Evolutionary conservation across 768 basidiomycete species (phyloP).

Genomic region (Tulasnella sp.): DNA sequence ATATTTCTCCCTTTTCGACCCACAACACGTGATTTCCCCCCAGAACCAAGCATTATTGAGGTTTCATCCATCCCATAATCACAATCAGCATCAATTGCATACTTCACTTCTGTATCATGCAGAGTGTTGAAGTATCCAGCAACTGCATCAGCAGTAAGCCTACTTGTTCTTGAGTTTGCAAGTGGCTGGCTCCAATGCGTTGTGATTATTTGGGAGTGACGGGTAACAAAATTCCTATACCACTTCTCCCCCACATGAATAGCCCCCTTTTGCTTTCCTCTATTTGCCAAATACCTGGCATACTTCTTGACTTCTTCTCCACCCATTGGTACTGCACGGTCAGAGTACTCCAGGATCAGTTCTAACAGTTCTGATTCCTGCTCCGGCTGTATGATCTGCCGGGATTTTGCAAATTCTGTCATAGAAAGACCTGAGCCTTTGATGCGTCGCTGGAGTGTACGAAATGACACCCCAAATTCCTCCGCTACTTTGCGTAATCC

Average conservation of each 20-base stretch:
- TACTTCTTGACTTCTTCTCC: not conserved
- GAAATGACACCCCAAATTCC: not conserved
- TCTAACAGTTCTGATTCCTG: not conserved
- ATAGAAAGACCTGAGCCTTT: not conserved
- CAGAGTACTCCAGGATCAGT: not conserved
- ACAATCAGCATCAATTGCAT: not conserved
- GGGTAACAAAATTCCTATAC: not conserved
- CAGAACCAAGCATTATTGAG: not conserved
- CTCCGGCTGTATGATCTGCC: not conserved
- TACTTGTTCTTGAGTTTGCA: not conserved
- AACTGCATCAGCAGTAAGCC: not conserved
- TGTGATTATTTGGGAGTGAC: not conserved
- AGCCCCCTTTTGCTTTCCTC: not conserved
- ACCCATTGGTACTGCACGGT: not conserved
- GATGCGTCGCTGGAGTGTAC: not conserved
- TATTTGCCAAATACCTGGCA: too few species aligned
- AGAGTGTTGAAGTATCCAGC: not conserved
- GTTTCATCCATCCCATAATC: not conserved
- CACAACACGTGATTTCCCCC: not conserved
- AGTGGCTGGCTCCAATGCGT: not conserved
- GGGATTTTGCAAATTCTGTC: not conserved
- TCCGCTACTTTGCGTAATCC: not conserved
- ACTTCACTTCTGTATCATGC: not conserved
- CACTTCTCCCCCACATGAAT: not conserved
- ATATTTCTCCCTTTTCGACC: not conserved